A percentile compares a stretch with the other conserved stretches of the same genome.
These are phyloP conservation scores for Conoideocrella luteorostrata DNA, from an alignment of 2,329 filamentous ascomycete genomes.

Conservation along the genomic window DNA sequence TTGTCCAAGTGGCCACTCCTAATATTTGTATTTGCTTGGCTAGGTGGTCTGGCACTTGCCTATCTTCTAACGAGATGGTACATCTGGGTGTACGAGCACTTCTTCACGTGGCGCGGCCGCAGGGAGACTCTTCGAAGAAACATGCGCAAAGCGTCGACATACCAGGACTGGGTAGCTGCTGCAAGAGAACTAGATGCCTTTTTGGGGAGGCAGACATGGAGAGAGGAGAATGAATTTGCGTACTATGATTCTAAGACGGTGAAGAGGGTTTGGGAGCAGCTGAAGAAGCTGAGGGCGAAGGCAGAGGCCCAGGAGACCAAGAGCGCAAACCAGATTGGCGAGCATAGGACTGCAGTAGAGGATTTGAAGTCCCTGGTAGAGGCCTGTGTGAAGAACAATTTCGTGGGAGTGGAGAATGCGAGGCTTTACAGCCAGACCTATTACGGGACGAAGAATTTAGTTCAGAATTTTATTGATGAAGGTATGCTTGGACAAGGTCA, in stretches of 20 bases:
- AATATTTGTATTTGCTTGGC: slow-evolving; percentile 72
- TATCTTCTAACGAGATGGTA: slow-evolving; percentile 83
- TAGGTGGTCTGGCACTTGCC: slow-evolving; percentile 60
- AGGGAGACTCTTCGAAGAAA: slow-evolving; percentile 64
- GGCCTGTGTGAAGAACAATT: slow-evolving; percentile 95
- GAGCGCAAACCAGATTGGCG: slow-evolving; percentile 25
- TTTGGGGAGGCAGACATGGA: slow-evolving; percentile 75
- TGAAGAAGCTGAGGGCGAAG: slow-evolving; percentile 56
- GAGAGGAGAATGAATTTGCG: slow-evolving; percentile 67
- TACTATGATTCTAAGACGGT: slow-evolving; percentile 90
- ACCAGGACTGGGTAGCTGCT: slow-evolving; percentile 75
- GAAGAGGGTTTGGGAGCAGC: slow-evolving; percentile 66
- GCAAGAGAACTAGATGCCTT: slow-evolving; percentile 75
- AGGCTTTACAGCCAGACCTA: slow-evolving; percentile 96
- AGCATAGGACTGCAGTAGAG: slow-evolving; percentile 51
- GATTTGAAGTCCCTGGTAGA: slow-evolving; percentile 74
- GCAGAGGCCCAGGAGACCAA: slow-evolving; percentile 48
- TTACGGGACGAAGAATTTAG: slow-evolving; percentile 91
- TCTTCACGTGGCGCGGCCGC: slow-evolving; percentile 79
- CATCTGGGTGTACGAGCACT: slow-evolving; percentile 88
- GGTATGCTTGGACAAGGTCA: slow-evolving; percentile 33
- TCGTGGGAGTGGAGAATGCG: slow-evolving; percentile 89
- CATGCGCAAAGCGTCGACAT: slow-evolving; percentile 66
- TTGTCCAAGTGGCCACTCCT: slow-evolving; percentile 90
- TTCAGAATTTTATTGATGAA: slow-evolving; percentile 87